A percentile compares a stretch with the other conserved stretches of the same genome.
phyloP scores from a whole-genome alignment of 2,329 filamentous ascomycete species.

The Claviceps paspali region DNA sequence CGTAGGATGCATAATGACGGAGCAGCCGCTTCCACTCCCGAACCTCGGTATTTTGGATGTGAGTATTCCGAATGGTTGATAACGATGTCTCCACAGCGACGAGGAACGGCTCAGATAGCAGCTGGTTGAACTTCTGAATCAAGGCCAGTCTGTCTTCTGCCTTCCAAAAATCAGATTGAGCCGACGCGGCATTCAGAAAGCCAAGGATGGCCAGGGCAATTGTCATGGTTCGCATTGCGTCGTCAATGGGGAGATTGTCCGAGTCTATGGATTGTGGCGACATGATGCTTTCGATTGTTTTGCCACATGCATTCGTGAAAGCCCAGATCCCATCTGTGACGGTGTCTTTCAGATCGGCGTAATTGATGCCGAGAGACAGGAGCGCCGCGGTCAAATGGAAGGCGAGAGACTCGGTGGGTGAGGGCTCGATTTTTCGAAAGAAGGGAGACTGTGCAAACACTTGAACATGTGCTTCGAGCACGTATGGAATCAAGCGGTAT shows the following conservation, averaged over 20 bases:
- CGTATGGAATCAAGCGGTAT: constrained; percentile 67
- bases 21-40: constrained; percentile 82
- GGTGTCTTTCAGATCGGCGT: constrained; percentile 50
- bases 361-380: constrained; percentile 62
- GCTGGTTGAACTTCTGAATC: constrained; percentile 52
- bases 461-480: constrained; percentile 72
- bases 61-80: constrained; percentile 74
- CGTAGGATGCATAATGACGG: constrained; percentile 65
- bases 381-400: constrained; percentile 67
- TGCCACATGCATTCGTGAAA: constrained; percentile 58
- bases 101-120: constrained; percentile 74
- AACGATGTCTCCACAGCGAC: constrained; percentile 78
- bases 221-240: constrained; percentile 55
- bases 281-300: constrained; percentile 40
- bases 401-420: constrained; percentile 73
- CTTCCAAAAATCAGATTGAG: constrained; percentile 68
- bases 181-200: constrained; percentile 70
- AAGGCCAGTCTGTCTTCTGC: constrained; percentile 57
- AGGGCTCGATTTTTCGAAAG: constrained; percentile 69
- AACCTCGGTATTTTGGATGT: constrained; percentile 45
- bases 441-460: constrained; percentile 65
- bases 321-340: constrained; percentile 52
- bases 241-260: constrained; percentile 45
- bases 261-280: constrained; percentile 38
- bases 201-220: constrained; percentile 77